Percentiles rank a stretch among this genome's conserved stretches.
phyloP scores from a whole-genome alignment of 2,329 filamentous ascomycete species.

The Rhexocercosporidium sp. region DNA sequence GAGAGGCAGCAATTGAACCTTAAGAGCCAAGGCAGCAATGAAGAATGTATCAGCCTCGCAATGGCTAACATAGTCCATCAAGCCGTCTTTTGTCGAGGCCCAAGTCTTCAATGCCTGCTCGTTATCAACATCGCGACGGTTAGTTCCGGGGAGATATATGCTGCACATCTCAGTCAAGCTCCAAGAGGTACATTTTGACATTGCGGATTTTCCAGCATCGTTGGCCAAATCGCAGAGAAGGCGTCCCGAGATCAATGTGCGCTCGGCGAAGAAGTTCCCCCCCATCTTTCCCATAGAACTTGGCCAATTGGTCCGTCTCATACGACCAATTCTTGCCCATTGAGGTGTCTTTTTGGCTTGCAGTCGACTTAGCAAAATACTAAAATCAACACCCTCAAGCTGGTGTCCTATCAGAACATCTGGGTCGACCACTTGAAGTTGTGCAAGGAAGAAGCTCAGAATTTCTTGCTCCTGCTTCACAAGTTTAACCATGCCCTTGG shows the following conservation, averaged over 20 bases:
- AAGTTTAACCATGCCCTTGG: slow-evolving; percentile 77
- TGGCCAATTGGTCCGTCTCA: slow-evolving; percentile 87
- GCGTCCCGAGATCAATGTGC: slow-evolving; percentile 86
- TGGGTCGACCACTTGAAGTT: slow-evolving; percentile 86
- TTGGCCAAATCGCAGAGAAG: slow-evolving; percentile 94
- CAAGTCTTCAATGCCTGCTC: slow-evolving; percentile 86
- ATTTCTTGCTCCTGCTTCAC: slow-evolving; percentile 86
- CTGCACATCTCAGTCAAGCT: slow-evolving; percentile 97
- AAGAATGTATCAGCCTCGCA: slow-evolving; percentile 96
- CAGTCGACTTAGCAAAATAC: slow-evolving; percentile 83
- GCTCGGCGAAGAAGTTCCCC: slow-evolving; percentile 90
- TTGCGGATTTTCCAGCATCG: slow-evolving; percentile 94
- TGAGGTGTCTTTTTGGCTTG: slow-evolving; percentile 90
- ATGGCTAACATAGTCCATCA: slow-evolving; percentile 93
- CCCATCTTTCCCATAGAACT: slow-evolving; percentile 83
- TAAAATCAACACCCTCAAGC: slow-evolving; percentile 96
- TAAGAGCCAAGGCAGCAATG: slow-evolving; percentile 86
- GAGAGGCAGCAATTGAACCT: slow-evolving; percentile 88
- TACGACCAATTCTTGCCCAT: slow-evolving; percentile 90
- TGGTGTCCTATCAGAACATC: slow-evolving; percentile 95
- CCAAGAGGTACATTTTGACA: slow-evolving; percentile 98
- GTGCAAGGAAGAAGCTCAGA: slow-evolving; percentile 85
- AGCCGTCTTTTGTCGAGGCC: slow-evolving; percentile 80
- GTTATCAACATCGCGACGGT: slow-evolving; percentile 83
- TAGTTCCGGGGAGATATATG: slow-evolving; percentile 73